Percentiles rank a stretch among this genome's conserved stretches.
Evolutionary conservation across 495 filamentous ascomycete genomes (phyloP).

Genomic region (Opeltia flavorubescens): DNA sequence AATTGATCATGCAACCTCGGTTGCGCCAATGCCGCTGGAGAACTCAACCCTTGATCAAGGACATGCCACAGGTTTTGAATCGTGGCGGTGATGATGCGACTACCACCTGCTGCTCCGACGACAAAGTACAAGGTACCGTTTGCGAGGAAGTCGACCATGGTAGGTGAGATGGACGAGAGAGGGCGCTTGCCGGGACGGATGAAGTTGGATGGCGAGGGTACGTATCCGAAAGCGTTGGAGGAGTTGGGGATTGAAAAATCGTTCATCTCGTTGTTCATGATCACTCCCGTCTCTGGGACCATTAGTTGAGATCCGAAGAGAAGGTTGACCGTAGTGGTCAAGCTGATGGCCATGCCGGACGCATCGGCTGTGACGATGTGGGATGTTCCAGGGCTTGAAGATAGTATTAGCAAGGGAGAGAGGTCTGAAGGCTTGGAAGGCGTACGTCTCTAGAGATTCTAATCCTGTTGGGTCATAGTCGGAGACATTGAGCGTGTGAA

Average conservation of each 20-base stretch:
- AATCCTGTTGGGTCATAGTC: conserved; percentile 57
- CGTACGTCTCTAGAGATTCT: conserved; percentile 45
- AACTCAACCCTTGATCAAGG: conserved; percentile 46
- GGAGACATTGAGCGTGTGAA: conserved; percentile 47
- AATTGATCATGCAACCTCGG: conserved; percentile 26
- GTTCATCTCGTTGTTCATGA: conserved; percentile 94
- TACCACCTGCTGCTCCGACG: conserved; percentile 70
- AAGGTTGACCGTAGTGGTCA: conserved; percentile 74
- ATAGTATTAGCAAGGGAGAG: not conserved
- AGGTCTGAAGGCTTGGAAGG: not conserved
- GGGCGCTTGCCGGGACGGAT: conserved; percentile 71
- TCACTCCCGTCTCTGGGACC: conserved; percentile 68
- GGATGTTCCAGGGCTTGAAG: conserved; percentile 49
- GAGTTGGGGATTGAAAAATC: conserved; percentile 33
- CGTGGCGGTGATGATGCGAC: conserved; percentile 75
- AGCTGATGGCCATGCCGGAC: conserved; percentile 53
- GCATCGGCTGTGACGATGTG: conserved; percentile 59
- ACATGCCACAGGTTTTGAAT: conserved; percentile 63
- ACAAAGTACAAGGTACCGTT: conserved; percentile 55
- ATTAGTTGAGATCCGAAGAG: conserved; percentile 67
- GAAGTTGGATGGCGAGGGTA: conserved; percentile 68
- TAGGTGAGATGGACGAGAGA: conserved; percentile 62
- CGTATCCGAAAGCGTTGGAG: conserved; percentile 68
- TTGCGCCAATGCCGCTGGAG: conserved; percentile 44
- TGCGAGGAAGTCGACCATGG: conserved; percentile 49